Evolutionary conservation across 2,329 filamentous ascomycete species (phyloP), one percentile per base, ranked within the genome.

Genomic region (Venturia carpophila): DNA sequence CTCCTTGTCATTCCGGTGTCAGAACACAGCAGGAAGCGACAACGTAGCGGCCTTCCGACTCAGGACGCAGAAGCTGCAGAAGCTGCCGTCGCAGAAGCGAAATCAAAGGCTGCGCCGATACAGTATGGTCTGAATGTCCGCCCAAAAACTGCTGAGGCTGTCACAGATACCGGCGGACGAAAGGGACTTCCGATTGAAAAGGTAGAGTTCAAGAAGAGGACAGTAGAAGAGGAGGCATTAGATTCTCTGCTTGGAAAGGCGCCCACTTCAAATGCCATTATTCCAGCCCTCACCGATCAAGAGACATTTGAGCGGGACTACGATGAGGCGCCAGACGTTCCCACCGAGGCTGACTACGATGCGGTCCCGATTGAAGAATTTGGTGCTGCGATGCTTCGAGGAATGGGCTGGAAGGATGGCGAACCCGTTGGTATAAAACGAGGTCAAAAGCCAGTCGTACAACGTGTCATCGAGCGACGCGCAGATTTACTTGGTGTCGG

Each of bases 341-440:
- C 91, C 4, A 90, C 87, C 0, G 79, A 96, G 21, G 89, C 90
- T 42, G 91, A 94, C 71, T 97, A 97, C 77, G 88, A 89, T 66
- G 87, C 88, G 15, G 88, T 96, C 67, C 93, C 94, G 0, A 91
- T 97, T 19, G 93, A 97, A 70, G 92, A 97, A 70, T 99, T 97
- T 69, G 94, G 94, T 9, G 89, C 92, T 21, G 92, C 92, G 0
- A 81, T 97, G 68, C 82, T 99, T 43, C 86, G 92, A 41, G 92
- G 92, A 11, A 97, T 97, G 90, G 94, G 94, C 10, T 97, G 93
- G 92, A 92, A 97, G 71, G 85, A 87, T 68, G 85, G 82, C 21
- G 80, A 85, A 68, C 77, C 79, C 47, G 80, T 86, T 63, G 79
- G 88, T 77, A 75, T 71, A 68, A 79, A 83, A 64, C 76, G 76